phyloP scores from a whole-genome alignment of 2,329 filamentous ascomycete genomes.

The Pseudofabraea citricarpa region DNA sequence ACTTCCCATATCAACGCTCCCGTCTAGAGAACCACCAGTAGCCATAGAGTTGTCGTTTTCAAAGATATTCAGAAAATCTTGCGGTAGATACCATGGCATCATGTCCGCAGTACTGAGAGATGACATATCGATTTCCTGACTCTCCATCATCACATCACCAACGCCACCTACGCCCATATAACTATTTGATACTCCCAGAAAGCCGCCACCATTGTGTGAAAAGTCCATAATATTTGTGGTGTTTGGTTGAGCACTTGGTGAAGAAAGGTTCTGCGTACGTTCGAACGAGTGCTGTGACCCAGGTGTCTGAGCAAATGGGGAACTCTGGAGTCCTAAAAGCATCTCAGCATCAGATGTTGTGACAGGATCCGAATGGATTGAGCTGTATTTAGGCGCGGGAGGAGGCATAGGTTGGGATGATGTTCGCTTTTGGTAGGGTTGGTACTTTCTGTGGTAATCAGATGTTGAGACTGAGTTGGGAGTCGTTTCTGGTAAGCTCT shows the following conservation, averaged over 20 bases:
- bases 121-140: constrained; percentile 72
- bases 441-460: constrained; percentile 12
- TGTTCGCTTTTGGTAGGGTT: constrained; percentile 37
- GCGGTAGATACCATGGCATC: constrained; percentile 70
- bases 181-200: constrained; percentile 9
- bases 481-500: constrained; percentile 44
- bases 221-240: constrained; percentile 9
- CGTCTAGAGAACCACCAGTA: not conserved
- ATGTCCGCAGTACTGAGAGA: constrained; percentile 63
- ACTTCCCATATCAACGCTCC: not conserved
- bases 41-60: constrained; percentile 22
- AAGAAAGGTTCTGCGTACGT: constrained; percentile 8
- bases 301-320: constrained; percentile 27
- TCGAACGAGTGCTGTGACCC: constrained; percentile 13
- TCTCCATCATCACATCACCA: constrained; percentile 63
- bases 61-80: constrained; percentile 57
- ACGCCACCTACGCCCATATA: constrained; percentile 22
- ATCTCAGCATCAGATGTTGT: constrained; percentile 40
- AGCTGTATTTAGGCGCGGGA: constrained; percentile 28
- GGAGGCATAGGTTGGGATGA: constrained; percentile 21
- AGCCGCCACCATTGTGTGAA: constrained; percentile 5
- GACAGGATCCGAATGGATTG: constrained; percentile 27
- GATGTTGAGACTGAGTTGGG: constrained; percentile 42
- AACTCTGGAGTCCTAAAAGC: constrained; percentile 41
- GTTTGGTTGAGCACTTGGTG: constrained; percentile 8